Evolutionary conservation across 1,139 yeast genomes (phyloP), one percentile per base, ranked within the genome.

Genomic region (Kodamaea arcana): DNA sequence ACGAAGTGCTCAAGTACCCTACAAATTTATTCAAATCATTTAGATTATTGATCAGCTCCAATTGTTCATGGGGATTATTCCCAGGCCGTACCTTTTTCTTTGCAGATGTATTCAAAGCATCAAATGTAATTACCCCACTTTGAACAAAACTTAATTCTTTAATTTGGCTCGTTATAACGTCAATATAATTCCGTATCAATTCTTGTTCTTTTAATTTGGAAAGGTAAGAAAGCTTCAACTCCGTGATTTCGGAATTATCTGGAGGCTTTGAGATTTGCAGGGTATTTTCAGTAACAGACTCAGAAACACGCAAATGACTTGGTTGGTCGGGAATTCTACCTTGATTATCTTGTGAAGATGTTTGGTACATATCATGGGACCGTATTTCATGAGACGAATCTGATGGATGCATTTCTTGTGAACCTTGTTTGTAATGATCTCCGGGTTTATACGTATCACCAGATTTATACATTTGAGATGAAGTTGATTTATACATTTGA

Each of bases 81-180:
- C 12, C 6, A 13, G 7, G 14, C 5, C 7, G 6, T 13, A 24
- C 11, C 25, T 31, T 35, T 30, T 25, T 28, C 11, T 23, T 29
- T 16, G 25, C 34, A 31, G 44, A 39, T 21, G 37, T 32, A 24
- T 41, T 62, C 32, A 69, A 53, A 2, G 74, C 72, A 48, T 69
- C 74, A 39, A 65, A 58, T 1, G 74, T 64, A 34, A 69, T 68
- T 27, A 67, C 72, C 4, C 75, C 75, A 44, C 62, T 69, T 43
- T 68, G 72, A 4, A 69, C 72, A 47, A 69, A 69, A 30, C 58
- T 59, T 24, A 69, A 54, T 45, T 69, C 75, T 43, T 69, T 66
- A 41, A 69, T 69, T 44, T 69, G 75, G 41, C 65, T 66, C 34
- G 62, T 59, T 20, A 69, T 58, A 6, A 67, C 65, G 20, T 69